Evolutionary conservation across 176 grass and related monocot genomes (phyloP).

Genomic region (Ensete glaucum): DNA sequence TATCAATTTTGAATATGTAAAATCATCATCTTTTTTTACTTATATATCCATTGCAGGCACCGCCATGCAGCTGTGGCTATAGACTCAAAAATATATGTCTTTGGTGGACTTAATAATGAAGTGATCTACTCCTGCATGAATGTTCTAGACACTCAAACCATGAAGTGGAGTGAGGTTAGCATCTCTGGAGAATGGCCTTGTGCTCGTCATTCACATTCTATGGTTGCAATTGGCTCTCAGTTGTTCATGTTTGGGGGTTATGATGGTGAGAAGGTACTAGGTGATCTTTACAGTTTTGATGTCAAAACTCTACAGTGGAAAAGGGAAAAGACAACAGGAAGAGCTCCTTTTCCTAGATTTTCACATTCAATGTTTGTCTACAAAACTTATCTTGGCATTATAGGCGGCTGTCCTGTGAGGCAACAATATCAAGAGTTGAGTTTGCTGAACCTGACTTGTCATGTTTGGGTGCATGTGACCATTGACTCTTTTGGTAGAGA

Average conservation of each 20-base stretch:
- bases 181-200: constrained; percentile 50
- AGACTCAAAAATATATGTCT: constrained; percentile 67
- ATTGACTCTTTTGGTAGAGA: constrained; percentile 46
- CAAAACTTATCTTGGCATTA: constrained; percentile 64
- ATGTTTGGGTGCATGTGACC: constrained; percentile 47
- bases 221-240: constrained; percentile 46
- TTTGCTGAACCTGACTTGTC: constrained; percentile 49
- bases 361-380: constrained; percentile 90
- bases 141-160: constrained; percentile 61
- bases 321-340: constrained; percentile 51
- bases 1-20: background rate
- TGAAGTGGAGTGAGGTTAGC: constrained; percentile 47
- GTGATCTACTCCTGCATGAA: constrained; percentile 77
- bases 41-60: constrained; percentile 42
- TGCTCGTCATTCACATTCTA: constrained; percentile 84
- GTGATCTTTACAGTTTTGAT: constrained; percentile 70
- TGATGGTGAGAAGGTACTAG: constrained; percentile 71
- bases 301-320: constrained; percentile 53
- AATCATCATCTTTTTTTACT: constrained; percentile 4
- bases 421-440: constrained; percentile 57
- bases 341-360: constrained; percentile 71
- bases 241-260: constrained; percentile 82
- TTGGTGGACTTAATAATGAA: constrained; percentile 73
- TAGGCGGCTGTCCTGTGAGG: constrained; percentile 76
- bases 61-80: constrained; percentile 53